Conservation (phyloP, 179 eudicot species). For the Silene vulgaris region DNA sequence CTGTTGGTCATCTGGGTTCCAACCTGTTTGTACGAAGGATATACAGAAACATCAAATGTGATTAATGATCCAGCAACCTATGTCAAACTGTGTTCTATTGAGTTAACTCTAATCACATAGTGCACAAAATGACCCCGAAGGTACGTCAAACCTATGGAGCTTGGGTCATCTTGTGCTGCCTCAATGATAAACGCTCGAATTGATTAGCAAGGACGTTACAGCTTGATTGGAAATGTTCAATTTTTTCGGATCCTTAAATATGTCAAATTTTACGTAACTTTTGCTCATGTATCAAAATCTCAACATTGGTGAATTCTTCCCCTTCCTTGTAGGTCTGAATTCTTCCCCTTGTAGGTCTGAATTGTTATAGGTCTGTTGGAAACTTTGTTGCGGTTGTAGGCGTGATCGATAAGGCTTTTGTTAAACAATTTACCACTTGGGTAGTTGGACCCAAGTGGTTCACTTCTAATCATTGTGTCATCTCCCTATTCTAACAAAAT, state of each 20-base stretch:
- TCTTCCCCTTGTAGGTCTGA: neutral
- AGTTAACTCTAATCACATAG: conserved; percentile 8
- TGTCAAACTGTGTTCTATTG: conserved; percentile 14
- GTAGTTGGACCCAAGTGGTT: too few species aligned
- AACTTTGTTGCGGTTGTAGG: neutral
- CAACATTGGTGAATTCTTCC: neutral
- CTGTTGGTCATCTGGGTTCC: conserved; percentile 84
- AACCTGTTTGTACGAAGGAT: conserved; percentile 87
- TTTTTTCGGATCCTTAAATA: conserved; percentile 21
- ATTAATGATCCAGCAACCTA: conserved; percentile 35
- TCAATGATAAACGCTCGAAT: conserved; percentile 13
- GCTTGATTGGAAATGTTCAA: conserved; percentile 29
- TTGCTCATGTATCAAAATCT: conserved; percentile 18
- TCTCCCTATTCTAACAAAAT: too few species aligned
- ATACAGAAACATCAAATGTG: conserved; percentile 90
- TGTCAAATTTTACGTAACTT: conserved; percentile 26
- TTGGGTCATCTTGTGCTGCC: conserved; percentile 16
- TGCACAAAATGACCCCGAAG: conserved; percentile 5
- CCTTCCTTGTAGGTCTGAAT: neutral
- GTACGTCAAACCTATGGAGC: conserved; percentile 3
- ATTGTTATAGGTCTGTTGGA: neutral
- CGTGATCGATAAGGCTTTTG: neutral
- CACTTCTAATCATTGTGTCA: too few species aligned
- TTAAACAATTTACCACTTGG: too few species aligned
- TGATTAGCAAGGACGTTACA: conserved; percentile 24